Percentiles rank a stretch among this genome's conserved stretches.
phyloP scores from a whole-genome alignment of 2,329 filamentous ascomycete genomes.

The Rutstroemia sp. region DNA sequence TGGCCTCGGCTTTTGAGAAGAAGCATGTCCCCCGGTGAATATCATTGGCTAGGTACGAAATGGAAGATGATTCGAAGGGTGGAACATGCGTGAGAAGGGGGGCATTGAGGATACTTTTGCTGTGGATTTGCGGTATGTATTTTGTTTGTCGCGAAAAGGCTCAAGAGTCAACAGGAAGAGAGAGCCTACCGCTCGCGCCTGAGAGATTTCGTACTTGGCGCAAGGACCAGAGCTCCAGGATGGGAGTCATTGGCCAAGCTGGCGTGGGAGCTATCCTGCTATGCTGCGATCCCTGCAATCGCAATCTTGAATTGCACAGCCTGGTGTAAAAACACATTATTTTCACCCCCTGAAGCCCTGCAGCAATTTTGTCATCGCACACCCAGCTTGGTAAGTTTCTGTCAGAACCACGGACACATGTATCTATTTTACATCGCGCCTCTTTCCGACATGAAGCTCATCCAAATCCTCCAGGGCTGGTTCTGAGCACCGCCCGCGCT shows the following conservation, averaged over 20 bases:
- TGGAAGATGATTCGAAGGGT: too few relatives aligned
- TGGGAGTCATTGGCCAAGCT: neutral
- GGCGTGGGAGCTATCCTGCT: neutral
- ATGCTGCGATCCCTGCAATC: neutral
- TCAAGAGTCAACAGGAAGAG: neutral
- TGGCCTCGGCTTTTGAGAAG: too few relatives aligned
- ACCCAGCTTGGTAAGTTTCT: neutral
- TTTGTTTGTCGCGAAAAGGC: too few relatives aligned
- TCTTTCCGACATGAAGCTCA: too few relatives aligned
- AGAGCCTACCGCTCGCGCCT: neutral
- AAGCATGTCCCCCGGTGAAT: too few relatives aligned
- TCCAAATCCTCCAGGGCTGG: too few relatives aligned
- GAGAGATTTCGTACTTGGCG: neutral
- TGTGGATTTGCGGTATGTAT: too few relatives aligned
- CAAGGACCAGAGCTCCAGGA: neutral
- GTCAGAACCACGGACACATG: neutral
- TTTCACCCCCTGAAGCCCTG: neutral
- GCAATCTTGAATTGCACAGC: constrained; percentile 9
- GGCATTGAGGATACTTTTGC: too few relatives aligned
- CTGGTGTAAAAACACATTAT: neutral
- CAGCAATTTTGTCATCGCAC: neutral
- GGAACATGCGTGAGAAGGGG: too few relatives aligned
- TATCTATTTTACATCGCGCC: too few relatives aligned
- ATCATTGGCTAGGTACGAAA: too few relatives aligned
- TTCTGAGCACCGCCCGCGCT: too few relatives aligned